Percentiles rank a stretch among this genome's conserved stretches.
Conservation (phyloP, 305 asterid species). For the Caryopteris hybrid region DNA sequence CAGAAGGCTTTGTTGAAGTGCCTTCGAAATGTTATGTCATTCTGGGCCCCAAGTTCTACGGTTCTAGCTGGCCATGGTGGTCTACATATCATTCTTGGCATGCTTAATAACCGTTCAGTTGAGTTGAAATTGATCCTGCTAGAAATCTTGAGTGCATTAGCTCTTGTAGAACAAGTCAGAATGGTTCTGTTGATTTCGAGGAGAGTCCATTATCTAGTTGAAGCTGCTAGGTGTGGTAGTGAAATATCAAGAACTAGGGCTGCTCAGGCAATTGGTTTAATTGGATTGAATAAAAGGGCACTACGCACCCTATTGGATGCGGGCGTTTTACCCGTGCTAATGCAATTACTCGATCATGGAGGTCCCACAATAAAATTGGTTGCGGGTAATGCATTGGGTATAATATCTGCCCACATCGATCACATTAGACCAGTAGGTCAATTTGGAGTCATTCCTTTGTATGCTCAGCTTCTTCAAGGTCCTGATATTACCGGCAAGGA, state of each 20-base stretch:
- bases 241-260: conserved; percentile 56
- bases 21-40: conserved; percentile 42
- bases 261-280: conserved; percentile 59
- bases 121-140: conserved; percentile 30
- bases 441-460: conserved; percentile 43
- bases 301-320: conserved; percentile 31
- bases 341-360: conserved; percentile 39
- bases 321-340: conserved; percentile 39
- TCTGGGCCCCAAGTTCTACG: conserved; percentile 29
- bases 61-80: conserved; percentile 40
- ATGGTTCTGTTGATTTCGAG: conserved; percentile 35
- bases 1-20: conserved; percentile 42
- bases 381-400: conserved; percentile 61
- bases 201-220: conserved; percentile 36
- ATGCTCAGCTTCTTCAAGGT: conserved; percentile 38
- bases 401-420: conserved; percentile 44
- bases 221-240: conserved; percentile 48
- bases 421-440: conserved; percentile 39
- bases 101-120: conserved; percentile 29
- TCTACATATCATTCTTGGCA: conserved; percentile 31
- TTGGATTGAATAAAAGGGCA: conserved; percentile 48
- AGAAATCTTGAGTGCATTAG: conserved; percentile 54
- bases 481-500: conserved; percentile 38
- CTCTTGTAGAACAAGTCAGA: conserved; percentile 58
- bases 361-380: conserved; percentile 32